These are phyloP conservation scores for Phellinidium pouzarii DNA, from an alignment of 1,284 basidiomycete species.

Conservation along the genomic window DNA sequence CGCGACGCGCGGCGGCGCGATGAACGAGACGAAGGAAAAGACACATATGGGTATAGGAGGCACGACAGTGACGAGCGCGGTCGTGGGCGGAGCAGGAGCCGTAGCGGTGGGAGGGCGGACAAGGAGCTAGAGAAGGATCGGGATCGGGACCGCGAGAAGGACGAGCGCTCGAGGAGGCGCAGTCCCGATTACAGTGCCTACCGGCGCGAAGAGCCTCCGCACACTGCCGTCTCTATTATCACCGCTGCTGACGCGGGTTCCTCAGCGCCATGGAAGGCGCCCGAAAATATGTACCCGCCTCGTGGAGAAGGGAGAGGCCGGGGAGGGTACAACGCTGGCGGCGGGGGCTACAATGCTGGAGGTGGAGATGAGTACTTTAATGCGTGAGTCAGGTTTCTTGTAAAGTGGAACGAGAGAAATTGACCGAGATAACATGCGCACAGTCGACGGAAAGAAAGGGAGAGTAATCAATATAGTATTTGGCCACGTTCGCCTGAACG, in stretches of 20 bases:
- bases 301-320: conserved; percentile 10
- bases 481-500: conserved; percentile 86
- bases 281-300: conserved; percentile 21
- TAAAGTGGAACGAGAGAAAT: conserved; percentile 6
- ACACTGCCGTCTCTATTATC: neutral
- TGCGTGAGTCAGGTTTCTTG: conserved; percentile 21
- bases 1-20: conserved; percentile 7
- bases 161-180: conserved; percentile 4
- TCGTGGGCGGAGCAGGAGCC: neutral
- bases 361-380: conserved; percentile 25
- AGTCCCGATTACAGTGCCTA: conserved; percentile 21
- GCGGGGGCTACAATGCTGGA: conserved; percentile 1
- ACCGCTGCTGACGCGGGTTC: conserved; percentile 5
- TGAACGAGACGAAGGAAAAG: conserved; percentile 22
- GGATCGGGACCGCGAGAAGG: conserved; percentile 5
- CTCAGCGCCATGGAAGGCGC: conserved; percentile 18
- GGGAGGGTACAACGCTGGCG: conserved; percentile 4
- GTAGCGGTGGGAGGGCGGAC: neutral
- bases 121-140: neutral
- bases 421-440: conserved; percentile 12
- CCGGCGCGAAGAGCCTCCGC: conserved; percentile 15
- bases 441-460: conserved; percentile 74
- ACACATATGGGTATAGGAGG: conserved; percentile 4
- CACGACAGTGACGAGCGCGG: neutral
- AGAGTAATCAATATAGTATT: conserved; percentile 54